Evolutionary conservation across 2,329 filamentous ascomycete species (phyloP).

Genomic region (Daldinia sp.): DNA sequence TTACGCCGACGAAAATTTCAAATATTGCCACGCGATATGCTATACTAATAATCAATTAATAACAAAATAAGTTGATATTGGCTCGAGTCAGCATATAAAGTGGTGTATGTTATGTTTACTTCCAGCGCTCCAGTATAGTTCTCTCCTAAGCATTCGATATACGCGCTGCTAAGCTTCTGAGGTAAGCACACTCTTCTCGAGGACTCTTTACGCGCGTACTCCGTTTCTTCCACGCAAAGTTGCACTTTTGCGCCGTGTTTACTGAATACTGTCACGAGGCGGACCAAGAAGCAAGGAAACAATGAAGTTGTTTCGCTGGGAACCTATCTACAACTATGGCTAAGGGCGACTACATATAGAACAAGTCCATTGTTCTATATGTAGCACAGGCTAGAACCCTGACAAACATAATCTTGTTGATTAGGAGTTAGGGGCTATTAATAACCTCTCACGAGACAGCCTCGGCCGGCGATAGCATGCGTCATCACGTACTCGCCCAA

Average conservation of each 20-base stretch:
- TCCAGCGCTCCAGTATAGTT: slow-evolving; percentile 2
- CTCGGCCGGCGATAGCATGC: slow-evolving; percentile 8
- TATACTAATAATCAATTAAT: slow-evolving; percentile 7
- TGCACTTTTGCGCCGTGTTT: not conserved
- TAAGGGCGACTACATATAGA: no score
- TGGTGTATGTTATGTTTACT: not conserved
- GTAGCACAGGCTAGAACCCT: no score
- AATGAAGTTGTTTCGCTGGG: no score
- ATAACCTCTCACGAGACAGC: slow-evolving; percentile 14
- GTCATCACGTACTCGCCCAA: not conserved
- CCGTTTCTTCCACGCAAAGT: not conserved
- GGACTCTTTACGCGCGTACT: not conserved
- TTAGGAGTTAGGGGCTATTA: slow-evolving; percentile 2
- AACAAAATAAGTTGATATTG: not conserved
- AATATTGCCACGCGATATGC: slow-evolving; percentile 1
- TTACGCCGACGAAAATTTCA: not conserved
- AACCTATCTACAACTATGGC: no score
- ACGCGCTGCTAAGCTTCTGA: slow-evolving; percentile 19
- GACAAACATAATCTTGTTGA: not conserved
- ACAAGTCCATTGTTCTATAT: no score
- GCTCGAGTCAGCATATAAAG: slow-evolving; percentile 1
- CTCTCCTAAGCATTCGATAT: slow-evolving; percentile 4
- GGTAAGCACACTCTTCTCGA: slow-evolving; percentile 11
- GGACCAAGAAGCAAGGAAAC: no score
- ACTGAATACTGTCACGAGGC: no score